Base-by-base conservation (phyloP, 768 basidiomycete genomes). In the Rhizopogon roseolus region DNA sequence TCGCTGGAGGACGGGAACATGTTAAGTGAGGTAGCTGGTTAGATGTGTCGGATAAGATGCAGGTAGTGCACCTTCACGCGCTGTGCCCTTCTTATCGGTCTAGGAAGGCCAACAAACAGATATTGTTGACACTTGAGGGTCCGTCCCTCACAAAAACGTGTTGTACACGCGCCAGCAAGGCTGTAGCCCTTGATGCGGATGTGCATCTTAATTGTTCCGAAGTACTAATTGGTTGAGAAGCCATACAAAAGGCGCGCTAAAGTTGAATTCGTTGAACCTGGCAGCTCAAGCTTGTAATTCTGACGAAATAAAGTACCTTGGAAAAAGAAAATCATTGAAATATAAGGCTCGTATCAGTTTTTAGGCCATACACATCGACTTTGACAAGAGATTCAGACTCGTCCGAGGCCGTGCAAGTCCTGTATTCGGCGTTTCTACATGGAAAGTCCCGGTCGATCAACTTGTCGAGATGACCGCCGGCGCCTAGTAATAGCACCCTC, bases 141-240 rank as follows among this genome's bases (percentile, higher is more conserved):
- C 66, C 67, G 66, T 65, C 64, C 63, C 19, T 48, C 65, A 68
- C 11, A 61, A 66, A 66, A 68, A 71, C 67, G 67, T 68, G 67
- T 69, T 62, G 44, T 53, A 58, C 67, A 68, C 63, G 67, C 65
- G 67, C 52, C 57, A 58, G 40, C 55, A 57, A 63, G 68, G 68
- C 66, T 68, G 67, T 68, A 67, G 51, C 65, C 45, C 52, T 55
- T 41, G 60, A 57, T 63, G 59, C 59, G 52, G 49, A 45, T 54
- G 32, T 43, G 44, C 41, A 52, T 49, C 51, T 53, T 54, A 67
- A 45, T 57, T 58, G 61, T 57, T 66, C 62, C 49, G 58, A 54
- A 48, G 53, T 45, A 38, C 17, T 59, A 58, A 54, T 50, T 50
- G 44, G 58, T 49, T 53, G 39, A 62, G 60, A 64, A 58, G 49